A percentile compares a stretch with the other conserved stretches of the same genome.
These are phyloP conservation scores for Clitoria ternatea DNA, from an alignment of 306 rosid species.

Conservation along the genomic window DNA sequence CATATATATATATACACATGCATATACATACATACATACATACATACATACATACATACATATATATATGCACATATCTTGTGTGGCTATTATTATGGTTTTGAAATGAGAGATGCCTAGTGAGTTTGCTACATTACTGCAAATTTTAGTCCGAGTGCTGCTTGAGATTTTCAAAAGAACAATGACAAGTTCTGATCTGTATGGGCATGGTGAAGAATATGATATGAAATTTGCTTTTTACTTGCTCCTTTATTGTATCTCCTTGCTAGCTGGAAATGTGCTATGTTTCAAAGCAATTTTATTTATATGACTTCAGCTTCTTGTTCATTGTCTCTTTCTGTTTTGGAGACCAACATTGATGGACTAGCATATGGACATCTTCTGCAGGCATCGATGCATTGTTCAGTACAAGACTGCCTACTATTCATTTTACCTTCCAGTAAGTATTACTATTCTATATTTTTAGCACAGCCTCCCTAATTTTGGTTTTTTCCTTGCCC, in stretches of 20 bases:
- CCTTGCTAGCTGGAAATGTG: background rate
- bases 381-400: slow-evolving; percentile 83
- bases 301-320: background rate
- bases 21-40: too few species aligned
- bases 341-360: background rate
- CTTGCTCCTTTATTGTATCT: background rate
- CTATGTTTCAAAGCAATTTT: slow-evolving; percentile 4
- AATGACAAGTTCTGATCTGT: background rate
- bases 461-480: background rate
- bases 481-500: slow-evolving; percentile 20
- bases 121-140: slow-evolving; percentile 1
- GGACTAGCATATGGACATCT: slow-evolving; percentile 7
- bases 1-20: too few species aligned
- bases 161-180: slow-evolving; percentile 1
- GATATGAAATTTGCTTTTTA: slow-evolving; percentile 3
- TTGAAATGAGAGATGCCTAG: slow-evolving; percentile 14
- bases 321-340: background rate
- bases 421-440: slow-evolving; percentile 94
- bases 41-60: too few species aligned
- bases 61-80: too few species aligned
- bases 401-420: slow-evolving; percentile 94
- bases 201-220: background rate
- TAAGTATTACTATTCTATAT: slow-evolving; percentile 36
- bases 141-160: background rate
- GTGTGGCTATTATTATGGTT: background rate